Percentiles rank a stretch among this genome's conserved stretches.
These are phyloP conservation scores for Helianthus tuberosus DNA, from an alignment of 129 eudicot species.

Conservation along the genomic window DNA sequence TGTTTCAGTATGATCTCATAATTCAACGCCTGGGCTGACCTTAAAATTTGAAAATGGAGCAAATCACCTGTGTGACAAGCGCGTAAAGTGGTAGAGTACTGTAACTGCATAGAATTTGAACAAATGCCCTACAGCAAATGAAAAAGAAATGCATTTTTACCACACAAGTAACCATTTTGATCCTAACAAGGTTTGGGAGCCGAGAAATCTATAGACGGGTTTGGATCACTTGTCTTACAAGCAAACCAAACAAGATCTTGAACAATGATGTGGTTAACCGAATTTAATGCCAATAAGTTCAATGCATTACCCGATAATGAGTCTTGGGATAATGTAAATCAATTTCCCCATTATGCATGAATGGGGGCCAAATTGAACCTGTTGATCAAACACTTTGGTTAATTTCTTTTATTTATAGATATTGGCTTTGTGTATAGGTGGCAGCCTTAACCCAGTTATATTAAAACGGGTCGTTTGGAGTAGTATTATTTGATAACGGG, in stretches of 20 bases:
- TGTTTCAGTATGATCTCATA: background rate
- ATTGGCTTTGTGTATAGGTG: background rate
- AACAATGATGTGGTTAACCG: background rate
- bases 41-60: background rate
- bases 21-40: background rate
- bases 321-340: conserved; percentile 74
- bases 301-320: conserved; percentile 70
- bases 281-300: background rate
- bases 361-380: conserved; percentile 82
- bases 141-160: background rate
- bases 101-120: conserved; percentile 88
- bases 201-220: background rate
- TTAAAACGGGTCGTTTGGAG: background rate
- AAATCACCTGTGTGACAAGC: conserved; percentile 89
- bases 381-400: conserved; percentile 5
- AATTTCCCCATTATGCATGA: conserved; percentile 95
- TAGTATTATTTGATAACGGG: background rate
- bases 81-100: conserved; percentile 97
- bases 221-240: background rate
- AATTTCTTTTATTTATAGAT: background rate
- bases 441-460: background rate
- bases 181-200: conserved; percentile 3
- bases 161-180: background rate
- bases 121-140: conserved; percentile 56
- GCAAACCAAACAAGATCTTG: conserved; percentile 1